Evolutionary conservation across 164 flowering plant genomes (phyloP), one percentile per base, ranked within the genome.

Genomic region (Magnolia officinalis): DNA sequence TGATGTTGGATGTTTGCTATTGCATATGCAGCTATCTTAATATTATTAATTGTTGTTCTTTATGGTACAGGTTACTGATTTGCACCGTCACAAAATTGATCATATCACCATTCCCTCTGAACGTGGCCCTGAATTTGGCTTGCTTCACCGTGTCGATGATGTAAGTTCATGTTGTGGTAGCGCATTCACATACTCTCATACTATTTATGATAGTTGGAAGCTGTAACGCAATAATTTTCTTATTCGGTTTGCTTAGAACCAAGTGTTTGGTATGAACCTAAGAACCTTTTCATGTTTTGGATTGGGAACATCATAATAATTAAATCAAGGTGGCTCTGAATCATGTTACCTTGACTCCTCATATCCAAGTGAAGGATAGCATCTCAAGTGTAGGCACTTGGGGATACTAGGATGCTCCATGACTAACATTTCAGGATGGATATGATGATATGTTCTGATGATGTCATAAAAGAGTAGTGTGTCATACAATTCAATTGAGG

Each of bases 1-100:
- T 55, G 1, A 55, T 11, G 16, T 55, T 55, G 61, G 61, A 55
- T 11, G 18, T 55, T 55, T 0, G 19, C 19, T 64, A 20, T 8
- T 64, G 67, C 24, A 64, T 8, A n/a, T 59, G 9, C 24, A 64
- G 10, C 10, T 64, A n/a, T 4, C 23, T 14, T 20, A n/a, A 64
- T 21, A 18, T 20, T 64, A 5, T 64, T 64, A 55, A 55, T 55
- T 14, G 1, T 31, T 16, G 8, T 18, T 67, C n/a, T 68, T 16
- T 68, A 55, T 37, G 75, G 45, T 75, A 49, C 83, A 94, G 98
- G 88, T 92, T 70, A 85, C 86, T 76, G 99, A 96, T 83, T 87
- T 96, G 75, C 98, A 96, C 59, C 95, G 99, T 10, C 98, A 96
- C 85, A 87, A 87, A 67, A 96, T 96, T 84, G 98, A 96, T 87